Base-by-base conservation (phyloP, 2,329 filamentous ascomycete species). In the Periconia sp. region DNA sequence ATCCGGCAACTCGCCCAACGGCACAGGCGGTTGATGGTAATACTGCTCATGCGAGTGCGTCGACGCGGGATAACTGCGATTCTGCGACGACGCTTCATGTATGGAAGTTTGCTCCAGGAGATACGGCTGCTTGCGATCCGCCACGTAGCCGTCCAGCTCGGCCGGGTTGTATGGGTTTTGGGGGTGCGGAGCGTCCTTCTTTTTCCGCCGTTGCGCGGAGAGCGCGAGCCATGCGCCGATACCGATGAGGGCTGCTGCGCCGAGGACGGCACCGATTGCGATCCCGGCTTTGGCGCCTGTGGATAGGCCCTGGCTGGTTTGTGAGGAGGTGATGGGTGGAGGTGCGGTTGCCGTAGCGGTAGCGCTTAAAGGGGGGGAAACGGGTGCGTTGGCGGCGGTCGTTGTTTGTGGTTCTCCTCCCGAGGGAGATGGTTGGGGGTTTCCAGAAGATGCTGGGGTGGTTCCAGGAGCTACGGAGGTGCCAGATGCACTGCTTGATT, bases 201-300 rank as follows among this genome's bases (percentile, higher is more conserved):
- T 13, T 33, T 31, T 31, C 6, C 23, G 18, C 19, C 23, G 27
- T 31, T 45, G 43, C 2, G 42, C 27, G 14, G 42, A 17, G 5
- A 45, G 19, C 23, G 43, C 23, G 11, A 40, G 17, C 30, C 30
- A 40, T 1, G 31, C 45, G 2, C 45, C 45, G 15, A 47, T 40
- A n/a, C 45, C 45, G 13, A 47, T 13, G 10, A 47, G 45, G 20
- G 31, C 45, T 15, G 33, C 31, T 15, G 27, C 23, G 13, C 45
- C 45, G 30, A 47, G 31, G n/a, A 41, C 46, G 23, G 46, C 46
- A 14, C 46, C 46, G 37, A 49, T 30, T 15, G 33, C 46, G 9
- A 49, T 49, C 2, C 46, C 46, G 19, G 20, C 46, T 42, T 49
- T 49, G 3, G 37, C 46, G 37, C 35, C 35, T 9, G 46, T 42